These are phyloP conservation scores for Maudiozyma bulderi DNA, from an alignment of 805 yeast genomes.

Conservation along the genomic window DNA sequence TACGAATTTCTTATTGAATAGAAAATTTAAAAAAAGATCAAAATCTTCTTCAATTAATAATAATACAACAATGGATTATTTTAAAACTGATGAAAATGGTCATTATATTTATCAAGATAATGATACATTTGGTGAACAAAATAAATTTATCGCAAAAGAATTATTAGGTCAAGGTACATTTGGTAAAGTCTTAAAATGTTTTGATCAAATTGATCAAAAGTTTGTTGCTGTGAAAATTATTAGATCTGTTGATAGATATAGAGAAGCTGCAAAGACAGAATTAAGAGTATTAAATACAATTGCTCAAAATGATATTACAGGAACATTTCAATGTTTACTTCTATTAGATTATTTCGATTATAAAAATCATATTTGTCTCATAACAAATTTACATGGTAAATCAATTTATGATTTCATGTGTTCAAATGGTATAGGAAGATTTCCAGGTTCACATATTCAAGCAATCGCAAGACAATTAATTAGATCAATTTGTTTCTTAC, in stretches of 20 bases:
- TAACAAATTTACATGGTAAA: conserved; percentile 77
- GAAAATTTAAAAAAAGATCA: neutral
- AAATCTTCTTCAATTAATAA: neutral
- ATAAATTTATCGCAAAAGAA: conserved; percentile 54
- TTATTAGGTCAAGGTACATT: conserved; percentile 93
- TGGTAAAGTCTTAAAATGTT: conserved; percentile 95
- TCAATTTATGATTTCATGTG: conserved; percentile 87
- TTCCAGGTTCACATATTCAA: conserved; percentile 89
- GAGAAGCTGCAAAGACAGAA: conserved; percentile 93
- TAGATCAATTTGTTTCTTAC: conserved; percentile 78
- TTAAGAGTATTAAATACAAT: conserved; percentile 52
- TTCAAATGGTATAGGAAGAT: conserved; percentile 72
- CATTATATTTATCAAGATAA: conserved; percentile 56
- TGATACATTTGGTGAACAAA: conserved; percentile 53
- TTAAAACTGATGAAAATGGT: conserved; percentile 52
- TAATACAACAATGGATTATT: neutral
- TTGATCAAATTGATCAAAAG: conserved; percentile 38
- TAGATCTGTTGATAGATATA: conserved; percentile 81
- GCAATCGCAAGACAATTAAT: conserved; percentile 79
- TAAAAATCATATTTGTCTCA: conserved; percentile 87
- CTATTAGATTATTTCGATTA: conserved; percentile 84
- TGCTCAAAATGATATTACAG: conserved; percentile 36
- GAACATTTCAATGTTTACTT: conserved; percentile 67
- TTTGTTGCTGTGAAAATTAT: conserved; percentile 88
- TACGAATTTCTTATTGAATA: neutral